Evolutionary conservation across 768 basidiomycete species (phyloP).

Genomic region (Dictyophora rubrovolvata): DNA sequence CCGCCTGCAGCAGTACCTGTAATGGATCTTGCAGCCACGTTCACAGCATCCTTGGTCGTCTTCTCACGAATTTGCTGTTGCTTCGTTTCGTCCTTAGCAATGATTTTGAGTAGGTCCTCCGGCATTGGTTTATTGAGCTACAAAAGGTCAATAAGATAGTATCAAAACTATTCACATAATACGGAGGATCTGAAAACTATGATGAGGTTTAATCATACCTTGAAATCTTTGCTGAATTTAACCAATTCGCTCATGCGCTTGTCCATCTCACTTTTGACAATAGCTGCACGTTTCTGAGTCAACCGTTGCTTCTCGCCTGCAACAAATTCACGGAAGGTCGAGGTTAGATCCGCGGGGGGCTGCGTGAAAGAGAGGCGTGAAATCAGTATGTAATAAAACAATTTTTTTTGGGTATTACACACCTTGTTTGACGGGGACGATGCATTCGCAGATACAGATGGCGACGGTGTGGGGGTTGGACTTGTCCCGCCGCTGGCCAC

Average conservation of each 20-base stretch:
- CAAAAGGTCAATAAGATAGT: neutral
- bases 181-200: too few species aligned
- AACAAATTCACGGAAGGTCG: conserved; percentile 88
- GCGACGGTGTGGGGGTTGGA: neutral
- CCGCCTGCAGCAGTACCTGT: conserved; percentile 26
- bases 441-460: conserved; percentile 35
- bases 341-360: conserved; percentile 66
- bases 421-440: conserved; percentile 63
- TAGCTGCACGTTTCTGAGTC: conserved; percentile 80
- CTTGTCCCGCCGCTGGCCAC: neutral
- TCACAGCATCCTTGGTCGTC: conserved; percentile 55
- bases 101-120: conserved; percentile 83
- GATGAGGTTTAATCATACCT: conserved; percentile 42
- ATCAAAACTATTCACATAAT: neutral
- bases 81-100: conserved; percentile 90
- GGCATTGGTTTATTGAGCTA: conserved; percentile 93
- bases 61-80: conserved; percentile 77
- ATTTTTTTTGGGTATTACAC: conserved; percentile 9
- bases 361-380: conserved; percentile 15
- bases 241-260: conserved; percentile 87
- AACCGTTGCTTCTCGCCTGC: conserved; percentile 83
- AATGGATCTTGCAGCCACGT: conserved; percentile 59
- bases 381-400: neutral
- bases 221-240: conserved; percentile 90
- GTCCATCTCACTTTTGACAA: conserved; percentile 90